These are phyloP conservation scores for Pistacia integerrima DNA, from an alignment of 345 rosid species.

Conservation along the genomic window DNA sequence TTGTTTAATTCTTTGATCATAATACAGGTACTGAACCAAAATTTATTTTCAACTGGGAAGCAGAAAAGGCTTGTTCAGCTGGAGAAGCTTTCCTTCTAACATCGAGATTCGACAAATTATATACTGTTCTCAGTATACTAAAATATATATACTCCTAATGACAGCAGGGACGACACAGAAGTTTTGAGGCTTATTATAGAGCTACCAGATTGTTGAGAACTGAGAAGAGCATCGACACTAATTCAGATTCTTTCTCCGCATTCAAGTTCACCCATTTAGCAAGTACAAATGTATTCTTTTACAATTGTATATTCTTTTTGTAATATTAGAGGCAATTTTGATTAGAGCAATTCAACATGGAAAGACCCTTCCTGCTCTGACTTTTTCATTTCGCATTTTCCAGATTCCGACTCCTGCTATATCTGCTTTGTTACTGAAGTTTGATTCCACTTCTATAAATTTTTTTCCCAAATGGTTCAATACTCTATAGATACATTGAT, in stretches of 20 bases:
- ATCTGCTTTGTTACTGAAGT: neutral
- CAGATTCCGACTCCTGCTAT: neutral
- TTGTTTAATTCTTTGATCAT: neutral
- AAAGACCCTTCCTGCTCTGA: neutral
- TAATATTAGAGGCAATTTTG: constrained; percentile 27
- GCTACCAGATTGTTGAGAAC: neutral
- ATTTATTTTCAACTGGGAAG: constrained; percentile 5
- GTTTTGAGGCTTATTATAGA: neutral
- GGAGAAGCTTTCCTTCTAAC: constrained; percentile 12
- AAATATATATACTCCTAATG: neutral
- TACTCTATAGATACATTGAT: no score
- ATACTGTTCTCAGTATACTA: neutral
- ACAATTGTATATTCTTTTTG: constrained; percentile 33
- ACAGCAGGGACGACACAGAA: constrained; percentile 19
- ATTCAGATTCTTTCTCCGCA: constrained; percentile 25
- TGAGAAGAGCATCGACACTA: neutral
- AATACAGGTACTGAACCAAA: neutral
- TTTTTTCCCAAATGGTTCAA: no score
- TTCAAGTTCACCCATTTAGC: constrained; percentile 15
- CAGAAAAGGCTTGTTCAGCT: neutral
- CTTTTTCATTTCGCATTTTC: neutral
- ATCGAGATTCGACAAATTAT: constrained; percentile 17
- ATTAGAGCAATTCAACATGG: neutral
- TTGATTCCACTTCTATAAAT: no score
- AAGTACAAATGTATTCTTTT: constrained; percentile 19